Evolutionary conservation across 805 yeast species (phyloP), one percentile per base, ranked within the genome.

Genomic region (Kazachstania martiniae): DNA sequence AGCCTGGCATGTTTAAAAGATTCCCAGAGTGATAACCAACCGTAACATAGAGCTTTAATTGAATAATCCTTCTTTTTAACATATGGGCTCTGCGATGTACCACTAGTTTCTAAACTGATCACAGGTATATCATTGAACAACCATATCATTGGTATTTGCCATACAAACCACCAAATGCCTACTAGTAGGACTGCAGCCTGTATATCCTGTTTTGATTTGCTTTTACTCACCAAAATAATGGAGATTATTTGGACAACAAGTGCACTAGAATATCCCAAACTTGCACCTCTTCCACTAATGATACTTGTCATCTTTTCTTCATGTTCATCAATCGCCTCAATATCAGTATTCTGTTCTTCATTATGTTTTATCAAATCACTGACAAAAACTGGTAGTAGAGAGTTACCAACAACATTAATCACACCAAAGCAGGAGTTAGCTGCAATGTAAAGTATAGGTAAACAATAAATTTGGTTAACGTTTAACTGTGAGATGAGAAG

Each of bases 391-490:
- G 91, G 86, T 27, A 81, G 51, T 41, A 72, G 71, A 1, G 91
- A 76, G 51, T 81, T 82, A 5, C 86, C 87, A 42, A 86, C 78
- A 8, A 81, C 89, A 34, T 76, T 76, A 3, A 77, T 84, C 7
- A 80, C 83, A 1, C 93, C 93, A 53, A 72, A 81, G 15, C 80
- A 70, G 12, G 78, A 63, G 44, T 78, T 81, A 1, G 84, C 77
- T 0, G 74, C 30, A 5, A 79, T 65, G 12, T 82, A 78, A 12
- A 76, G 53, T 1, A 71, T 15, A 0, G 78, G 62, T 12, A 61
- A 41, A 17, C 46, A 29, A 28, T 57, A 57, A 22, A 48, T 49
- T 22, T 56, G 59, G n/a, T 48, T 32, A 8, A 47, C 29, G 16
- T 40, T 37, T 10, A 59, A 40, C 28, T 41, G 40, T 18, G 58